Evolutionary conservation across 2,329 filamentous ascomycete genomes (phyloP).

Genomic region (Nigrospora oryzae): DNA sequence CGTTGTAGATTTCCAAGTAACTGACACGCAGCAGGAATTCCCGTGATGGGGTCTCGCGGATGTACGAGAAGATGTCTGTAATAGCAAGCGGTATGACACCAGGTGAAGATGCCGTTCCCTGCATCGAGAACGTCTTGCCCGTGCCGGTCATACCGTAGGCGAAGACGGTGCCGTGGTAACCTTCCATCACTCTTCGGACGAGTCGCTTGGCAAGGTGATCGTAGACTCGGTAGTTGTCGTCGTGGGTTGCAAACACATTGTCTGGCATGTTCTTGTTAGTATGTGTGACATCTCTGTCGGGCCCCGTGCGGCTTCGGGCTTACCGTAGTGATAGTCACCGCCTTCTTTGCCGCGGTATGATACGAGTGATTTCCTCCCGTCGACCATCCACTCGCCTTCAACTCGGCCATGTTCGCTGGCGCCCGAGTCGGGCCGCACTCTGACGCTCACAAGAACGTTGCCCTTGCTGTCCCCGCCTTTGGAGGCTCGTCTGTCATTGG

Average conservation of each 20-base stretch:
- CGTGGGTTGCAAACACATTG: constrained; percentile 90
- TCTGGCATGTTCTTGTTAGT: constrained; percentile 43
- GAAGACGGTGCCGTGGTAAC: constrained; percentile 96
- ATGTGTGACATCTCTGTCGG: neutral
- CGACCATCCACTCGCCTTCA: constrained; percentile 87
- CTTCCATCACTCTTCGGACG: constrained; percentile 96
- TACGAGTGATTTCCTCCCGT: constrained; percentile 73
- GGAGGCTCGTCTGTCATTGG: constrained; percentile 38
- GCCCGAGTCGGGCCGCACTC: constrained; percentile 76
- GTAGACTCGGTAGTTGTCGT: constrained; percentile 92
- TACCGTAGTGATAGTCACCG: constrained; percentile 89
- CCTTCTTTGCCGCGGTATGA: constrained; percentile 82
- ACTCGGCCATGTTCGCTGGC: constrained; percentile 48
- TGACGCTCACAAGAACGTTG: constrained; percentile 91
- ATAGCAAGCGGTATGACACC: constrained; percentile 96
- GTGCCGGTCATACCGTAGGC: constrained; percentile 99
- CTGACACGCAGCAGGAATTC: constrained; percentile 94
- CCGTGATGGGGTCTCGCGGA: constrained; percentile 87
- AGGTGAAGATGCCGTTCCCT: constrained; percentile 89
- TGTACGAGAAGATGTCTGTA: constrained; percentile 98
- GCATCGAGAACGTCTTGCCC: constrained; percentile 99
- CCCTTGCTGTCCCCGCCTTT: constrained; percentile 67
- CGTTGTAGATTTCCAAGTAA: constrained; percentile 98
- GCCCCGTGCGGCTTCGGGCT: constrained; percentile 14
- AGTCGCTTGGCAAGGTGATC: constrained; percentile 89